Evolutionary conservation across 768 basidiomycete genomes (phyloP).

Genomic region (Leccinum rimulosum): DNA sequence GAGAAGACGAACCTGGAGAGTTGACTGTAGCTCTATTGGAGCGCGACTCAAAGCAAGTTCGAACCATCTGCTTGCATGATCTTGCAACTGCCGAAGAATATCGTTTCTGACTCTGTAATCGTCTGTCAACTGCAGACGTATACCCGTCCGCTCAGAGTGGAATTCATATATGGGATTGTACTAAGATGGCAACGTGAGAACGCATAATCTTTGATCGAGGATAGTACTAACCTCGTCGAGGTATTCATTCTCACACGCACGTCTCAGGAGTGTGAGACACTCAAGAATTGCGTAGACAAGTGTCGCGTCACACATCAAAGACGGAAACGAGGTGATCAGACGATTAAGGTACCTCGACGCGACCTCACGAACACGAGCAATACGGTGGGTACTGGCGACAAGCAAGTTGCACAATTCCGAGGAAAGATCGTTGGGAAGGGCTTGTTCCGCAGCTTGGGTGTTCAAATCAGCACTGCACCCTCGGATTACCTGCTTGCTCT

Average conservation of each 20-base stretch:
- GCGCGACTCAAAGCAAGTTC: slow-evolving; percentile 82
- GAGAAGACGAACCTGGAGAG: slow-evolving; percentile 65
- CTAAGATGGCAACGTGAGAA: slow-evolving; percentile 38
- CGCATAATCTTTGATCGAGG: not conserved
- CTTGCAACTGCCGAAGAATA: slow-evolving; percentile 72
- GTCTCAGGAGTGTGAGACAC: slow-evolving; percentile 82
- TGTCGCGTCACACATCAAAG: slow-evolving; percentile 86
- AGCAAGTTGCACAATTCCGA: slow-evolving; percentile 75
- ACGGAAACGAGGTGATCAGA: slow-evolving; percentile 88
- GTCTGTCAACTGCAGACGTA: slow-evolving; percentile 80
- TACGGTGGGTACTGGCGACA: slow-evolving; percentile 76
- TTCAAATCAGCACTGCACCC: slow-evolving; percentile 73
- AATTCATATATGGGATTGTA: slow-evolving; percentile 88
- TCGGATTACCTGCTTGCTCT: slow-evolving; percentile 62
- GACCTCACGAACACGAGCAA: slow-evolving; percentile 76
- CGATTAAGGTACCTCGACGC: slow-evolving; percentile 82
- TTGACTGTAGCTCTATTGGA: slow-evolving; percentile 89
- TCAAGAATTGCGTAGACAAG: slow-evolving; percentile 90
- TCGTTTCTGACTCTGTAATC: slow-evolving; percentile 83
- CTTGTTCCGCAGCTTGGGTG: slow-evolving; percentile 73
- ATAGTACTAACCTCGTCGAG: slow-evolving; percentile 70
- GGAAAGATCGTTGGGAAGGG: slow-evolving; percentile 65
- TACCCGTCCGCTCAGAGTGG: slow-evolving; percentile 69
- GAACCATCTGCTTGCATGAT: slow-evolving; percentile 81
- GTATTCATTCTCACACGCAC: slow-evolving; percentile 88